Evolutionary conservation across 495 filamentous ascomycete species (phyloP).

Genomic region (Penicillium canariense): DNA sequence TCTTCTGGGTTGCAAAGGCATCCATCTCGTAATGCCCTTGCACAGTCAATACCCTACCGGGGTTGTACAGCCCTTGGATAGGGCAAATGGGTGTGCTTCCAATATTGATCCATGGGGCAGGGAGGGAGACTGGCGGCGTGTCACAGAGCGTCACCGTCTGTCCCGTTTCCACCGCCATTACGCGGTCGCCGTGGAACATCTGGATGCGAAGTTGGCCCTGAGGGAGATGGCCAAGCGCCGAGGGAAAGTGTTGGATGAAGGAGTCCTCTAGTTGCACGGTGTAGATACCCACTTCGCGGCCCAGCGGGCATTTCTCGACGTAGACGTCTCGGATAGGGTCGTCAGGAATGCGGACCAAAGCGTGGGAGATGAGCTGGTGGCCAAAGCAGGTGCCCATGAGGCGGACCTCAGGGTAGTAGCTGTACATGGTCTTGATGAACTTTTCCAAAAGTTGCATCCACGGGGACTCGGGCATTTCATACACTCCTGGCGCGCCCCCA

Average conservation of each 20-base stretch:
- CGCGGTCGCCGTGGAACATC: conserved; percentile 41
- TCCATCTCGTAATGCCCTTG: conserved; percentile 44
- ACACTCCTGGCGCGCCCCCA: conserved; percentile 31
- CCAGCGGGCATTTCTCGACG: conserved; percentile 31
- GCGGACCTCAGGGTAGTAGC: conserved; percentile 33
- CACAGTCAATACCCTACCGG: conserved; percentile 30
- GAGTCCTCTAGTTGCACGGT: conserved; percentile 24
- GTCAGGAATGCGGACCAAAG: conserved; percentile 21
- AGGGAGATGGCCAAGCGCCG: conserved; percentile 13
- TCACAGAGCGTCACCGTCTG: conserved; percentile 16
- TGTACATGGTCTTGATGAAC: conserved; percentile 33
- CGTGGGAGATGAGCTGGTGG: conserved; percentile 41
- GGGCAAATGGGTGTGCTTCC: conserved; percentile 34
- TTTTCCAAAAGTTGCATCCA: conserved; percentile 31
- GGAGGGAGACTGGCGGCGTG: conserved; percentile 26
- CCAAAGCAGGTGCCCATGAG: conserved; percentile 44
- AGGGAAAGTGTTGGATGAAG: conserved; percentile 25
- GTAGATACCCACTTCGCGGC: conserved; percentile 35
- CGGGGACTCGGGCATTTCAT: conserved; percentile 27
- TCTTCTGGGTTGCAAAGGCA: conserved; percentile 29
- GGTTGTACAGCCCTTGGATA: conserved; percentile 42
- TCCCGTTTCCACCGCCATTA: conserved; percentile 29
- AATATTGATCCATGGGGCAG: conserved; percentile 32
- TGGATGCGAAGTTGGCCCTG: conserved; percentile 30
- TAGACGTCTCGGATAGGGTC: conserved; percentile 25